phyloP scores from a whole-genome alignment of 192 early-diverging fungal species.

The Coemansia sp. region DNA sequence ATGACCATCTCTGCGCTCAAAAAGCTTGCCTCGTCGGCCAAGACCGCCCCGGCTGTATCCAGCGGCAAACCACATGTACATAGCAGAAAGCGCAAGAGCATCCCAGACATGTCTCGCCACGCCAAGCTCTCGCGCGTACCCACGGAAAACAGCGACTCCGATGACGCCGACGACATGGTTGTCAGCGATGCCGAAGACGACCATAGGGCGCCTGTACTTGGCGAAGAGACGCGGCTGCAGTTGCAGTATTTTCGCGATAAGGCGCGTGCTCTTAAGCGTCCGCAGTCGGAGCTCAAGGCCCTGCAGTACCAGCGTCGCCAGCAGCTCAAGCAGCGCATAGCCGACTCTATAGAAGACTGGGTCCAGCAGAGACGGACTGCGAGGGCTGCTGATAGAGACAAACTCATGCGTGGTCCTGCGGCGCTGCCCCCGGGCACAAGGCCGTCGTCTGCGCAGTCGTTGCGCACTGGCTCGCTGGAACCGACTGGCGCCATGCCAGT shows the following conservation, averaged over 20 bases:
- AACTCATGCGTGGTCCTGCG: background rate
- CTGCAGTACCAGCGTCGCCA: conserved; percentile 41
- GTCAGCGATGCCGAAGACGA: conserved; percentile 1
- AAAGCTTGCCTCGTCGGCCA: background rate
- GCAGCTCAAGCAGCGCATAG: conserved; percentile 26
- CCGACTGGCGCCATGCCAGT: background rate
- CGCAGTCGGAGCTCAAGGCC: conserved; percentile 20
- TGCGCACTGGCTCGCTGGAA: background rate
- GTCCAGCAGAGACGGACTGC: conserved; percentile 4
- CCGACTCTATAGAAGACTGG: conserved; percentile 26
- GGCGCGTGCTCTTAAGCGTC: conserved; percentile 21
- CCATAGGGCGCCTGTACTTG: background rate
- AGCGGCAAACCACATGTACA: conserved; percentile 4
- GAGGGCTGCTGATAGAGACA: background rate
- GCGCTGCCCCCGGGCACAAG: background rate
- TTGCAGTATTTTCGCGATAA: conserved; percentile 16
- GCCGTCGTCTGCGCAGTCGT: background rate
- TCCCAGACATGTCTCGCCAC: conserved; percentile 45
- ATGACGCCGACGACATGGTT: too few species aligned
- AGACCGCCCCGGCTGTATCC: background rate
- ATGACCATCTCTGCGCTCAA: background rate
- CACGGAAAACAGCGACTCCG: conserved; percentile 13
- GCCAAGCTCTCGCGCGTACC: conserved; percentile 48
- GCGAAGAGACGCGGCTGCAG: conserved; percentile 5
- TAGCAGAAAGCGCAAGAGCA: conserved; percentile 52